A percentile compares a stretch with the other conserved stretches of the same genome.
Conservation (phyloP, 192 early-diverging fungal species). For the Polychytrium aggregatum region DNA sequence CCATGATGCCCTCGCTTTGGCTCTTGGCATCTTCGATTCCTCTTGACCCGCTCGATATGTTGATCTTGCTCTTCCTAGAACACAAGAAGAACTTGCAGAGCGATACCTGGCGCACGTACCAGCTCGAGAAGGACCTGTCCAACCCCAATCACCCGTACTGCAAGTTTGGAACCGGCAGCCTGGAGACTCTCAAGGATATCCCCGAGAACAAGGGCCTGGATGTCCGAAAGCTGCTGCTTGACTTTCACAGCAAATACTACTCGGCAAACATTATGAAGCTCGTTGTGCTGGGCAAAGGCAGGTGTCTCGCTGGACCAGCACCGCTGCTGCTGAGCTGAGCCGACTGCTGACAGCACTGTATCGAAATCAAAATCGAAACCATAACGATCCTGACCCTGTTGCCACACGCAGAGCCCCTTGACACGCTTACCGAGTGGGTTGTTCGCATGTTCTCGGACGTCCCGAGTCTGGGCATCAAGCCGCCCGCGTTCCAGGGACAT, state of each 20-base stretch:
- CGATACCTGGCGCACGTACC: slow-evolving; percentile 81
- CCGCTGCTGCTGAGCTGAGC: not conserved
- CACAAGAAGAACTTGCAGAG: slow-evolving; percentile 91
- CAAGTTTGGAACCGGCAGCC: slow-evolving; percentile 87
- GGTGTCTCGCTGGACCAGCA: not conserved
- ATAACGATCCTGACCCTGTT: no score
- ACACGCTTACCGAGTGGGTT: slow-evolving; percentile 72
- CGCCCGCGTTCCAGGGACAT: slow-evolving; percentile 58
- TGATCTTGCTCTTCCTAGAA: slow-evolving; percentile 29
- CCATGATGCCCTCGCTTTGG: not conserved
- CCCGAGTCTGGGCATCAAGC: slow-evolving; percentile 58
- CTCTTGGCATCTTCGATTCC: not conserved
- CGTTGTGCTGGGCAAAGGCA: slow-evolving; percentile 52
- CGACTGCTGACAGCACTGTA: no score
- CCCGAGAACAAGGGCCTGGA: slow-evolving; percentile 62
- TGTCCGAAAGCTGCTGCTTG: slow-evolving; percentile 69
- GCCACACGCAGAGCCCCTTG: slow-evolving; percentile 73
- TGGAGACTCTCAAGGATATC: slow-evolving; percentile 65
- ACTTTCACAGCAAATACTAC: slow-evolving; percentile 84
- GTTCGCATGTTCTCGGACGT: slow-evolving; percentile 71
- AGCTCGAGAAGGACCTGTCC: slow-evolving; percentile 72
- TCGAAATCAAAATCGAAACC: no score
- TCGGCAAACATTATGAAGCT: slow-evolving; percentile 94
- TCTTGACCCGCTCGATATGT: not conserved
- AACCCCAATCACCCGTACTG: slow-evolving; percentile 69